Evolutionary conservation across 2,329 filamentous ascomycete genomes (phyloP).

Genomic region (Exophiala xenobiotica): DNA sequence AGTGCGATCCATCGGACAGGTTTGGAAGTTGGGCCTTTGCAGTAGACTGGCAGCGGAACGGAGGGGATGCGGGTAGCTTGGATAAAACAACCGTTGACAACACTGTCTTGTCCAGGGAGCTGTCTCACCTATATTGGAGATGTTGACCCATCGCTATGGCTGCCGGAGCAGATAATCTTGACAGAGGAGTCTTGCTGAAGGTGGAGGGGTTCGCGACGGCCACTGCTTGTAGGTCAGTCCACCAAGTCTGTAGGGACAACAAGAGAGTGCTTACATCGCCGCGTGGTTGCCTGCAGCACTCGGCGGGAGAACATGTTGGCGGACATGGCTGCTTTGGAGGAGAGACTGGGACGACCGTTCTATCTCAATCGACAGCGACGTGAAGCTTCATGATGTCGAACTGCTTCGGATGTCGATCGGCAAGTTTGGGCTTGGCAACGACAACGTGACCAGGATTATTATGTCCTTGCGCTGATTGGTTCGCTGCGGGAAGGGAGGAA

Average conservation of each 20-base stretch:
- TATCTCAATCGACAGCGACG: constrained; percentile 1
- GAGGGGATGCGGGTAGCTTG: neutral
- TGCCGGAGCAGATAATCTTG: constrained; percentile 44
- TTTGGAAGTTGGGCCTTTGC: no score
- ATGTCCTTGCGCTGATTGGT: neutral
- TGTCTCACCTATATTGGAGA: constrained; percentile 46
- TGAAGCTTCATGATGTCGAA: constrained; percentile 11
- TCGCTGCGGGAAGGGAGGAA: neutral
- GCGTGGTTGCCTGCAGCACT: constrained; percentile 48
- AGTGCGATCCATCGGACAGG: no score
- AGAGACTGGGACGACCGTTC: neutral
- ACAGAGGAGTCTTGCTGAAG: constrained; percentile 41
- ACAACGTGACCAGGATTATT: constrained; percentile 15
- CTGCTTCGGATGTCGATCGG: constrained; percentile 9
- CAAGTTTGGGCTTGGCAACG: constrained; percentile 13
- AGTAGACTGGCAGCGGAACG: no score
- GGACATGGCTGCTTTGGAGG: constrained; percentile 16
- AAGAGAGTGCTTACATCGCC: constrained; percentile 45
- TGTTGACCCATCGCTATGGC: constrained; percentile 45
- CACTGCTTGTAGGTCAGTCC: constrained; percentile 35
- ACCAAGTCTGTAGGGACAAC: constrained; percentile 1
- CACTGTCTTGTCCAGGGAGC: no score
- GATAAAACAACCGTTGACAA: neutral
- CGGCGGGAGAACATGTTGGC: constrained; percentile 49
- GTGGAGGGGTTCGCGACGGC: constrained; percentile 46